Percentiles rank a stretch among this genome's conserved stretches.
Conservation (phyloP, 805 yeast genomes). For the Wickerhamiella dianesei region DNA sequence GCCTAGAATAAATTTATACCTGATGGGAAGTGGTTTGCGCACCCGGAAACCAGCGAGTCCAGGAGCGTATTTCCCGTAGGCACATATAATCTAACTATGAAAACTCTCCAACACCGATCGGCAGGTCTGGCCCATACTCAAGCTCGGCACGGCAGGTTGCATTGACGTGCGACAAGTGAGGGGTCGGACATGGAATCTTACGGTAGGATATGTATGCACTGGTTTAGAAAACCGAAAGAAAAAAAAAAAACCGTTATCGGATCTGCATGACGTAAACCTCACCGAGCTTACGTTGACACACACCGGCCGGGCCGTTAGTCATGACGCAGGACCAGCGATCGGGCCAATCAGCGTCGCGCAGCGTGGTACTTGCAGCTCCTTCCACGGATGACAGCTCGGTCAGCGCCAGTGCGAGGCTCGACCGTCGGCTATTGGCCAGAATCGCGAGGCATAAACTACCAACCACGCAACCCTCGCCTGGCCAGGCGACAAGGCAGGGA, state of each 20-base stretch:
- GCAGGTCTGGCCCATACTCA: not conserved
- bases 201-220: not conserved
- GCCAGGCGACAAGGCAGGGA: too few relatives aligned
- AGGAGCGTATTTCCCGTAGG: conserved; percentile 6
- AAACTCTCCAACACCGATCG: too few relatives aligned
- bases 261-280: not conserved
- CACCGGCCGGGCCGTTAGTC: not conserved
- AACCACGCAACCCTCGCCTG: too few relatives aligned
- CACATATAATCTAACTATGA: not conserved
- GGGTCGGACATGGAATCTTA: not conserved
- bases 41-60: not conserved
- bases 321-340: not conserved
- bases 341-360: not conserved
- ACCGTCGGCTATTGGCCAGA: not conserved
- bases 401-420: not conserved
- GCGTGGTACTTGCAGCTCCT: not conserved
- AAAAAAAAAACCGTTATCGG: conserved; percentile 21
- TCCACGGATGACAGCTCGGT: not conserved
- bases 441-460: too few relatives aligned
- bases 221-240: conserved; percentile 8
- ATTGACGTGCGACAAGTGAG: not conserved
- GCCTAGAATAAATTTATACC: conserved; percentile 17
- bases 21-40: not conserved
- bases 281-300: not conserved
- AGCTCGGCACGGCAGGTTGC: not conserved